Conservation (phyloP, 768 basidiomycete genomes). For the Cantharellus cinnabarinus region DNA sequence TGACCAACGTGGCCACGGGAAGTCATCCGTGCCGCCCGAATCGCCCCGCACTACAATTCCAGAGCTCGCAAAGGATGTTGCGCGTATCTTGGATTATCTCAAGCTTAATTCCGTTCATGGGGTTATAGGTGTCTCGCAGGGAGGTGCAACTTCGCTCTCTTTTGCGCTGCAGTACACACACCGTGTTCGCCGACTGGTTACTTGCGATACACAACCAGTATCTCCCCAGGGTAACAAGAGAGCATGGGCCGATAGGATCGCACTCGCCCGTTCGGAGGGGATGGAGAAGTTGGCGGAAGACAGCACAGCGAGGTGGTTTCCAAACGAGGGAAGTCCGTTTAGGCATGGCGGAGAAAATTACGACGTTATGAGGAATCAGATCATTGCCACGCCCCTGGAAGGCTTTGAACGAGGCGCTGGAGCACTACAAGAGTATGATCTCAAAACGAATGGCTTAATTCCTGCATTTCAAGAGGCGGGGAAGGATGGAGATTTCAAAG, state of each 20-base stretch:
- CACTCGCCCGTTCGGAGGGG: conserved; percentile 10
- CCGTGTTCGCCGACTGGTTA: conserved; percentile 11
- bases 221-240: conserved; percentile 15
- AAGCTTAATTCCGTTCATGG: conserved; percentile 13
- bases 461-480: conserved; percentile 6
- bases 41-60: conserved; percentile 10
- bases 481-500: conserved; percentile 1
- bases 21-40: conserved; percentile 12
- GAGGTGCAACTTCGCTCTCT: conserved; percentile 16
- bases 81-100: conserved; percentile 12
- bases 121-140: conserved; percentile 18
- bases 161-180: conserved; percentile 14
- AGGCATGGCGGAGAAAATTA: conserved; percentile 8
- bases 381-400: conserved; percentile 12
- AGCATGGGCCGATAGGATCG: conserved; percentile 19
- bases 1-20: conserved; percentile 18
- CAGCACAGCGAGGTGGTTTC: conserved; percentile 17
- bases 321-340: conserved; percentile 9
- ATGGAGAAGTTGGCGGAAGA: conserved; percentile 14
- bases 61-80: conserved; percentile 15
- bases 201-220: conserved; percentile 17
- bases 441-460: conserved; percentile 11
- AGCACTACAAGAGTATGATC: conserved; percentile 17
- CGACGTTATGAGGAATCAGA: conserved; percentile 5
- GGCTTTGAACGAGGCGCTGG: conserved; percentile 15